These are phyloP conservation scores for Verticillium tricorpus DNA, from an alignment of 2,329 filamentous ascomycete species.

Conservation along the genomic window DNA sequence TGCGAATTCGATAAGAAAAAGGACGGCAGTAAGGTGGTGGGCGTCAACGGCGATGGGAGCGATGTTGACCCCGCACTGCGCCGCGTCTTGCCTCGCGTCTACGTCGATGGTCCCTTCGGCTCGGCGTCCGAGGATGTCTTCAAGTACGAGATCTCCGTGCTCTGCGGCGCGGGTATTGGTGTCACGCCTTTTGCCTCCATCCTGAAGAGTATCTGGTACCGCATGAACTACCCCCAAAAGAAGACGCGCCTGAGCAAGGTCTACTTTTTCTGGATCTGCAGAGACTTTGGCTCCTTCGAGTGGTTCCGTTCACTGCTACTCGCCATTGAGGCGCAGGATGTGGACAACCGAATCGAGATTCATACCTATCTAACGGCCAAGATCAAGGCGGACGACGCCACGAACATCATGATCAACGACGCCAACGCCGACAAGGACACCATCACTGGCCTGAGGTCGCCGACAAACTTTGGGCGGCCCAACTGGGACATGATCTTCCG, in stretches of 20 bases:
- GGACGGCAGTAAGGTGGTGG: conserved; percentile 62
- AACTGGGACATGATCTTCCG: conserved; percentile 92
- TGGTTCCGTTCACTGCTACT: conserved; percentile 83
- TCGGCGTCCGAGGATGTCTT: conserved; percentile 86
- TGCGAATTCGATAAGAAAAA: conserved; percentile 66
- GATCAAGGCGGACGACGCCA: conserved; percentile 80
- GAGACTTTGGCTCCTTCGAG: conserved; percentile 83
- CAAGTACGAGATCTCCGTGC: conserved; percentile 76
- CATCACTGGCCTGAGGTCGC: conserved; percentile 76
- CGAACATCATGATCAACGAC: conserved; percentile 91
- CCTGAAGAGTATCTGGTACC: conserved; percentile 89
- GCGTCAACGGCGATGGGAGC: conserved; percentile 54
- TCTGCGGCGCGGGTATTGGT: conserved; percentile 80
- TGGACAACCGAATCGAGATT: conserved; percentile 81
- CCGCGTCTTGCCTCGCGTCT: conserved; percentile 72
- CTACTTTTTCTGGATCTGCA: conserved; percentile 91
- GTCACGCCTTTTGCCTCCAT: conserved; percentile 86
- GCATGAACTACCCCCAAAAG: conserved; percentile 81
- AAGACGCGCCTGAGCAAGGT: conserved; percentile 78
- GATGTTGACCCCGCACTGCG: conserved; percentile 67
- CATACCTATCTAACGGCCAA: conserved; percentile 85
- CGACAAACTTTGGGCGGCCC: conserved; percentile 80
- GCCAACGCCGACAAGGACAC: conserved; percentile 79
- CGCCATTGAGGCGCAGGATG: conserved; percentile 82
- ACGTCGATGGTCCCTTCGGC: conserved; percentile 81